These are phyloP conservation scores for Fusarium pseudoanthophilum DNA, from an alignment of 2,329 filamentous ascomycete species.

Conservation along the genomic window DNA sequence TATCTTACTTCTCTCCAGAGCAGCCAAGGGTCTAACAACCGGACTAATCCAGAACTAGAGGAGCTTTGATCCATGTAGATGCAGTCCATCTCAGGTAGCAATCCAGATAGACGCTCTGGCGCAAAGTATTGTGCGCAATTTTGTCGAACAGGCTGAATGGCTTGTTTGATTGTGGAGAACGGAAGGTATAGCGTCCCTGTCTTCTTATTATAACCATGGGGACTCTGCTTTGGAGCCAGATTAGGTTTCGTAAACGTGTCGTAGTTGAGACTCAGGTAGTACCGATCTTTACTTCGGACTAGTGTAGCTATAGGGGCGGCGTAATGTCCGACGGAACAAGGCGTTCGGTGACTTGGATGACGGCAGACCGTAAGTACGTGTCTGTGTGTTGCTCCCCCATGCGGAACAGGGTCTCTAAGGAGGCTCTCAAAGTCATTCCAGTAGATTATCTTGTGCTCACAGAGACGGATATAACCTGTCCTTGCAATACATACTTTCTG, in stretches of 20 bases:
- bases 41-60: neutral
- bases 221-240: neutral
- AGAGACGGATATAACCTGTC: neutral
- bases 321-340: neutral
- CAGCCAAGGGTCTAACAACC: neutral
- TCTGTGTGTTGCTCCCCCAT: neutral
- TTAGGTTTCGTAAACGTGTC: neutral
- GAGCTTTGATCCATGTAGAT: neutral
- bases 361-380: neutral
- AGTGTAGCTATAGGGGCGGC: neutral
- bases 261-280: neutral
- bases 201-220: accelerated
- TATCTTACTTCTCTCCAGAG: accelerated
- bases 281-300: neutral
- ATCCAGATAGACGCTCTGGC: neutral
- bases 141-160: neutral
- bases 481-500: neutral
- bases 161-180: neutral
- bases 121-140: neutral
- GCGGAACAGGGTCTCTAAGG: neutral
- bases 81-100: neutral
- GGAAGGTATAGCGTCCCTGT: neutral
- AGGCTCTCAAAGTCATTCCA: neutral
- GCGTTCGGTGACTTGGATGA: neutral
- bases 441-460: neutral